A percentile compares a stretch with the other conserved stretches of the same genome.
Evolutionary conservation across 2,329 filamentous ascomycete genomes (phyloP).

Genomic region (Hymenoscyphus scutula): DNA sequence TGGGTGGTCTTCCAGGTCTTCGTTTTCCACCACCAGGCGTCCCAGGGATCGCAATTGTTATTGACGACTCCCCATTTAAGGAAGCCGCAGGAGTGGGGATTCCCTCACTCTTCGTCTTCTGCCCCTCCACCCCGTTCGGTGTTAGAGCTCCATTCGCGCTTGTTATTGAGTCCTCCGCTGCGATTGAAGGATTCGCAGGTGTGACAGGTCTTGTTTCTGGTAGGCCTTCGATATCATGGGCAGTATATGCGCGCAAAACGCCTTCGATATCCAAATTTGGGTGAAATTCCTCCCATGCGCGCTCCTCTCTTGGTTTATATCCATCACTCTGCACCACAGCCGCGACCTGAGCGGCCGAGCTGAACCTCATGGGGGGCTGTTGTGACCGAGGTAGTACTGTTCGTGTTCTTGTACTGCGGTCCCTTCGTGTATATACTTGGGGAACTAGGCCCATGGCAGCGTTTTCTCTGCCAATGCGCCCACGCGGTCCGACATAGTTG

Average conservation of each 20-base stretch:
- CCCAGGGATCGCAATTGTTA: slow-evolving; percentile 37
- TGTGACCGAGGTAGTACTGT: slow-evolving; percentile 49
- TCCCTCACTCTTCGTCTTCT: slow-evolving; percentile 29
- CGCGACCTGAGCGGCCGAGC: slow-evolving; percentile 67
- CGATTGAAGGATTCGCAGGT: slow-evolving; percentile 38
- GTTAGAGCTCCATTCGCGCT: slow-evolving; percentile 35
- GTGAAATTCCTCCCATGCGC: slow-evolving; percentile 97
- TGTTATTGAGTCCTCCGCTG: slow-evolving; percentile 41
- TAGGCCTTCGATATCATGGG: slow-evolving; percentile 81
- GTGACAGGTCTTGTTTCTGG: slow-evolving; percentile 46
- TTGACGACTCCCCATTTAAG: slow-evolving; percentile 25
- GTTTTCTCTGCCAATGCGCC: slow-evolving; percentile 51
- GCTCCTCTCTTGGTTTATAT: slow-evolving; percentile 95
- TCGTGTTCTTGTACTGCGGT: slow-evolving; percentile 55
- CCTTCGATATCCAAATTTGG: slow-evolving; percentile 88
- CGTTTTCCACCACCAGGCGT: slow-evolving; percentile 47
- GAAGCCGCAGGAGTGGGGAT: slow-evolving; percentile 26
- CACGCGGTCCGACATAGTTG: slow-evolving; percentile 51
- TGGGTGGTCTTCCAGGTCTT: slow-evolving; percentile 63
- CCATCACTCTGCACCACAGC: slow-evolving; percentile 89
- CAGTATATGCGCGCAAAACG: slow-evolving; percentile 72
- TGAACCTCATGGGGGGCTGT: slow-evolving; percentile 44
- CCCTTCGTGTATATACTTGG: slow-evolving; percentile 48
- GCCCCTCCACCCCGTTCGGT: slow-evolving; percentile 25
- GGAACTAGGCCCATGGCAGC: slow-evolving; percentile 45